These are phyloP conservation scores for Sapria himalayana DNA, from an alignment of 345 rosid genomes.

Conservation along the genomic window DNA sequence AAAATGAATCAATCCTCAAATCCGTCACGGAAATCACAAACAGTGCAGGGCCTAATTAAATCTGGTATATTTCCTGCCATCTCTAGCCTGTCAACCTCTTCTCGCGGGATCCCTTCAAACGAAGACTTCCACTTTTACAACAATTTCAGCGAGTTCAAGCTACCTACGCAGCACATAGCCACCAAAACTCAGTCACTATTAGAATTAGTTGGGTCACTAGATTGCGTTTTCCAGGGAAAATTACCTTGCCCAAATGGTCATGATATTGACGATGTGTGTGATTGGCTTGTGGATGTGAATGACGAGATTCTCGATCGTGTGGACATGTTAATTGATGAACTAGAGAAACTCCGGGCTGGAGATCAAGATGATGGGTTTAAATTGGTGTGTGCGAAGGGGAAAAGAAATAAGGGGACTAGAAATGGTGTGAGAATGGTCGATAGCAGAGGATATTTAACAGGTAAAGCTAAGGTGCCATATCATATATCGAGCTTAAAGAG, in stretches of 20 bases:
- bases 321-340: slow-evolving; percentile 40
- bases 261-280: slow-evolving; percentile 36
- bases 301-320: slow-evolving; percentile 54
- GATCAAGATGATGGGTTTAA: slow-evolving; percentile 35
- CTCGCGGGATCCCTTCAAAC: slow-evolving; percentile 34
- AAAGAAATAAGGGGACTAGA: slow-evolving; percentile 15
- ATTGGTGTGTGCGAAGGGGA: slow-evolving; percentile 53
- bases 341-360: slow-evolving; percentile 12
- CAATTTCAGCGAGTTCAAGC: slow-evolving; percentile 61
- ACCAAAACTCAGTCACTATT: slow-evolving; percentile 30
- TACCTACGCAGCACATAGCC: slow-evolving; percentile 27
- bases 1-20: slow-evolving; percentile 13
- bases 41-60: slow-evolving; percentile 17
- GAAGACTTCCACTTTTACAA: slow-evolving; percentile 65
- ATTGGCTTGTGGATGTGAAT: slow-evolving; percentile 49
- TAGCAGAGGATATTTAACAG: slow-evolving; percentile 22
- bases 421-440: slow-evolving; percentile 39
- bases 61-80: slow-evolving; percentile 28
- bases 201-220: slow-evolving; percentile 31
- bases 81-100: slow-evolving; percentile 26
- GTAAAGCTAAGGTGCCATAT: slow-evolving; percentile 43
- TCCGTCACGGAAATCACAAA: slow-evolving; percentile 10
- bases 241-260: slow-evolving; percentile 16
- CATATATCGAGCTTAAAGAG: slow-evolving; percentile 45
- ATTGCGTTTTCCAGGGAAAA: slow-evolving; percentile 10